Evolutionary conservation across 306 rosid species (phyloP).

Genomic region (Macrotyloma uniflorum): DNA sequence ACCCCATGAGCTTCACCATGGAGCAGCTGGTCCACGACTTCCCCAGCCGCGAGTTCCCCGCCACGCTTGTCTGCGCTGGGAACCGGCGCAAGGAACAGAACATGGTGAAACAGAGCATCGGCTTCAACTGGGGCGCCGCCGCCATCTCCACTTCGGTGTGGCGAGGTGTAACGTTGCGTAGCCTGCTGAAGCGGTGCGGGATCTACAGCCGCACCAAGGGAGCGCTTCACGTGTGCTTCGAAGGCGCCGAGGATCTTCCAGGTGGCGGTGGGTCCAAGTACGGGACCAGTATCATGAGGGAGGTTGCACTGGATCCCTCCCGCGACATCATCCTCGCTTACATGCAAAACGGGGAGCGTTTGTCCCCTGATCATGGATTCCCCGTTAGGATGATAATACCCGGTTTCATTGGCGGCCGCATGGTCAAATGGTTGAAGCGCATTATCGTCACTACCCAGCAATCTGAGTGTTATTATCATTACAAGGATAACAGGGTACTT

Average conservation of each 20-base stretch:
- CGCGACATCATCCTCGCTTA: conserved; percentile 75
- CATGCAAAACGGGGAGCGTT: conserved; percentile 74
- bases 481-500: conserved; percentile 68
- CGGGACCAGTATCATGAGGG: conserved; percentile 65
- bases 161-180: conserved; percentile 62
- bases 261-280: conserved; percentile 87
- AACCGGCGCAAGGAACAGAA: conserved; percentile 85
- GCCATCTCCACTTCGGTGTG: conserved; percentile 76
- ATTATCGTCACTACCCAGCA: conserved; percentile 66
- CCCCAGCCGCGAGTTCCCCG: conserved; percentile 56
- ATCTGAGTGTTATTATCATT: conserved; percentile 66
- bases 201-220: conserved; percentile 51
- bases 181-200: conserved; percentile 63
- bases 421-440: conserved; percentile 89
- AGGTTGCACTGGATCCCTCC: conserved; percentile 77
- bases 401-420: conserved; percentile 77
- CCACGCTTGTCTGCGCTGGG: conserved; percentile 71
- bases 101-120: conserved; percentile 73
- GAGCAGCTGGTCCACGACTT: conserved; percentile 62
- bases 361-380: conserved; percentile 82
- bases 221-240: conserved; percentile 76
- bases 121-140: conserved; percentile 86
- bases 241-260: conserved; percentile 79
- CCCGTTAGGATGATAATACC: conserved; percentile 79
- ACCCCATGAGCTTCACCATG: conserved; percentile 62